These are phyloP conservation scores for Cladochytrium replicatum DNA, from an alignment of 192 early-diverging fungal genomes.

Conservation along the genomic window DNA sequence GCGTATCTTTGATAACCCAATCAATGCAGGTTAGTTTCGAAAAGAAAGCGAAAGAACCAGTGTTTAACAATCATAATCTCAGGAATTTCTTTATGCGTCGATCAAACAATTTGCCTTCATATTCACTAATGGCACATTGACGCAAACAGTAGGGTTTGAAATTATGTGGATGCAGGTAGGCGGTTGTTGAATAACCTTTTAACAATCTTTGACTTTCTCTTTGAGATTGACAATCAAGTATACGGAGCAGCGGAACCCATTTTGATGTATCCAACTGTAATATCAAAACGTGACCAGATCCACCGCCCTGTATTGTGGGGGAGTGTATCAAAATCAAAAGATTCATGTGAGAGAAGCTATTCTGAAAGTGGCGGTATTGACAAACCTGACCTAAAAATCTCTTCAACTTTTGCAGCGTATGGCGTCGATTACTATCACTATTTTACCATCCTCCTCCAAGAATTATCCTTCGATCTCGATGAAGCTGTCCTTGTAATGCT, in stretches of 20 bases:
- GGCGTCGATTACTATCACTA: constrained; percentile 94
- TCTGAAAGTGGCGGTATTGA: not conserved
- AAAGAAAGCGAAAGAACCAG: not conserved
- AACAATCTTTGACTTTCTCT: constrained; percentile 2
- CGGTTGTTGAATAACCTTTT: not conserved
- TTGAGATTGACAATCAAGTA: constrained; percentile 90
- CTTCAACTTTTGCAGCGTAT: constrained; percentile 57
- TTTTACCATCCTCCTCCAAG: constrained; percentile 84
- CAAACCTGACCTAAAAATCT: not conserved
- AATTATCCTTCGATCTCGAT: constrained; percentile 88
- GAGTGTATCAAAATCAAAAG: constrained; percentile 75
- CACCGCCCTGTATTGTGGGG: constrained; percentile 48
- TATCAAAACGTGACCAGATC: constrained; percentile 62
- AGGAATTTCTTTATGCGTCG: constrained; percentile 81
- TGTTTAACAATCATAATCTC: not conserved
- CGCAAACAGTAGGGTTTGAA: constrained; percentile 64
- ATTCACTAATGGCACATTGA: constrained; percentile 70
- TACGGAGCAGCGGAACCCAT: constrained; percentile 80
- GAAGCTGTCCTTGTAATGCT: constrained; percentile 83
- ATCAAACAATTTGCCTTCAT: constrained; percentile 65
- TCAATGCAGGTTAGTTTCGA: constrained; percentile 42
- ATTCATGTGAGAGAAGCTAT: constrained; percentile 68
- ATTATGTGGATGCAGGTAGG: constrained; percentile 79
- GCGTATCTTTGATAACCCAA: constrained; percentile 78
- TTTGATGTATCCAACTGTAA: constrained; percentile 84